Evolutionary conservation across 2,329 filamentous ascomycete genomes (phyloP), one percentile per base, ranked within the genome.

Genomic region (Colletotrichum echinochloae): DNA sequence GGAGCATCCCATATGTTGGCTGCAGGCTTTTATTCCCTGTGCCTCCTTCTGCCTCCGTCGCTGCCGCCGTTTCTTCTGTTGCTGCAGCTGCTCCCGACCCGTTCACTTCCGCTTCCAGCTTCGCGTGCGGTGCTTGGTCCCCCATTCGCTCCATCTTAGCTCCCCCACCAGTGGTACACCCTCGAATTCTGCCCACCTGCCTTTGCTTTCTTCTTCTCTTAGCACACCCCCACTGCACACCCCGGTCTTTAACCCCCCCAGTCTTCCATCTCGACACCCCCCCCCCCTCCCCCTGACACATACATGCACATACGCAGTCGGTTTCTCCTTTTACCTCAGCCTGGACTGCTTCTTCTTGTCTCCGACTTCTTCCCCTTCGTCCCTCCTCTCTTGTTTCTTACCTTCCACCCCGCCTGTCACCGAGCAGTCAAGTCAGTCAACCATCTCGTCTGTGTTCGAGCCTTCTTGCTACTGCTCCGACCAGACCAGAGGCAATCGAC

Each of bases 351-450:
- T 74, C 69, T 59, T 70, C 66, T 69, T 64, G 64, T 66, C 64
- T 67, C 60, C 55, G 33, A 62, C 41, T 54, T 66, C 61, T 70
- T 59, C 46, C 30, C 41, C 52, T 66, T 56, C 64, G 49, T 64
- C 55, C 28, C 62, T 60, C 60, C 26, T 70, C 56, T 70, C 60
- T 71, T 65, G 64, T 63, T 73, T 65, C 60, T 74, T 52, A 49
- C 69, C 54, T 70, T 46, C 44, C 66, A 59, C 65, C 67, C 65
- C 69, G 65, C 69, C 65, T 71, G 69, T 71, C 65, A 69, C 33
- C 48, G 65, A 71, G 46, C 39, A 69, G 69, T 65, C 52, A n/a
- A 54, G 60, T 61, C 67, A 49, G 57, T 70, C 67, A 70, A 70
- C 51, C 56, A 66, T 57, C 20, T n/a, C 33, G 69, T 71, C 65